Percentiles rank a stretch among this genome's conserved stretches.
Conservation (phyloP, 495 filamentous ascomycete species). For the Cercophora scortea region DNA sequence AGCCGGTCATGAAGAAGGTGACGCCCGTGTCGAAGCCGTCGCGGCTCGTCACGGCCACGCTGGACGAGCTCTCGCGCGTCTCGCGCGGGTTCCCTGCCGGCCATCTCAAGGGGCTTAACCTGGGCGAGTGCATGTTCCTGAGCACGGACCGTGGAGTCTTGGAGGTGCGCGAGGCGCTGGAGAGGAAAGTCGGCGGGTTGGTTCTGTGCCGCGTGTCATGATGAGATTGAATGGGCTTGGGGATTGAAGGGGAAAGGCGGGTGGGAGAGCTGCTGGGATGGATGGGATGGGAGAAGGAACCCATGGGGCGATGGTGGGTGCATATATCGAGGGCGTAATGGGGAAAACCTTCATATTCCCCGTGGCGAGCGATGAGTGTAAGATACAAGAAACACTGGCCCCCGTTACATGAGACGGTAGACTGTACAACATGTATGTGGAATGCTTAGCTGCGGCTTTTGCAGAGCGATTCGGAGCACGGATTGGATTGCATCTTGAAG, state of each 20-base stretch:
- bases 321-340: too few species aligned
- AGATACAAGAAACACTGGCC: too few species aligned
- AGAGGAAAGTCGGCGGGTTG: conserved; percentile 77
- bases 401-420: too few species aligned
- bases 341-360: too few species aligned
- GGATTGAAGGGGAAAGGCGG: not conserved
- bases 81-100: conserved; percentile 56
- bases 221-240: conserved; percentile 15
- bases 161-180: conserved; percentile 80
- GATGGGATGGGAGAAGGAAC: not conserved
- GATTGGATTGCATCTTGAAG: too few species aligned
- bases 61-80: conserved; percentile 51
- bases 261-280: not conserved
- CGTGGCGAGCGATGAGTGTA: too few species aligned
- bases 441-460: too few species aligned
- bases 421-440: too few species aligned
- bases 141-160: conserved; percentile 72
- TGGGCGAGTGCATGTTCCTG: conserved; percentile 81
- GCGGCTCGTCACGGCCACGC: conserved; percentile 57
- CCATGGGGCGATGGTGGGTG: too few species aligned
- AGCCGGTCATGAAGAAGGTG: conserved; percentile 72
- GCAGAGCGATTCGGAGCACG: too few species aligned
- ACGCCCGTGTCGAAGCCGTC: conserved; percentile 68
- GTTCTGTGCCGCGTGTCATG: conserved; percentile 64
- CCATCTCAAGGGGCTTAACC: conserved; percentile 61